phyloP scores from a whole-genome alignment of 306 rosid species.

The Pyrus pyrifolia region DNA sequence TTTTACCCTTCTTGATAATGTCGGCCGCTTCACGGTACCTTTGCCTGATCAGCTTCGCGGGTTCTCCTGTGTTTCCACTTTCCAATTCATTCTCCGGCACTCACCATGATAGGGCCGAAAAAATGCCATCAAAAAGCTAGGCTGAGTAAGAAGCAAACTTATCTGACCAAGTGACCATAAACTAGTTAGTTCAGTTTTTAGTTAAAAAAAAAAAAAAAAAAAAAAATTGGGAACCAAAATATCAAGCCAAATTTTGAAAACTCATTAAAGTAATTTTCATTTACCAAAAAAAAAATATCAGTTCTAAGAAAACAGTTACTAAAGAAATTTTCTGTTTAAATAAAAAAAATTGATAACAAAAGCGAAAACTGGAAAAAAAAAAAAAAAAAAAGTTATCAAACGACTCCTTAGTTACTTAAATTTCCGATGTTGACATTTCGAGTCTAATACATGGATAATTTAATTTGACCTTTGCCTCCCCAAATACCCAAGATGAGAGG shows the following conservation, averaged over 20 bases:
- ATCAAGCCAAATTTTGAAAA: no score
- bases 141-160: not conserved
- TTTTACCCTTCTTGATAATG: slow-evolving; percentile 85
- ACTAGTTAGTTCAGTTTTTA: not conserved
- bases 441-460: not conserved
- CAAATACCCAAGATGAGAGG: slow-evolving; percentile 96
- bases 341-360: not conserved
- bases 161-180: not conserved
- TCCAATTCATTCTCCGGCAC: slow-evolving; percentile 97
- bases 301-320: no score
- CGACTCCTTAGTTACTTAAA: not conserved
- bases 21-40: slow-evolving; percentile 96
- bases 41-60: slow-evolving; percentile 86
- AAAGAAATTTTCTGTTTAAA: not conserved
- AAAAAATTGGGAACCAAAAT: no score
- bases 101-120: slow-evolving; percentile 97
- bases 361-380: not conserved
- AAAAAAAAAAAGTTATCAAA: not conserved
- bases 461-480: slow-evolving; percentile 99
- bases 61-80: slow-evolving; percentile 99
- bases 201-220: not conserved
- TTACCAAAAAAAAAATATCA: no score
- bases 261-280: no score
- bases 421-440: not conserved
- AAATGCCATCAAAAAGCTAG: not conserved